Percentiles rank a stretch among this genome's conserved stretches.
These are phyloP conservation scores for Aspergillus hortae DNA, from an alignment of 2,329 filamentous ascomycete genomes.

Conservation along the genomic window DNA sequence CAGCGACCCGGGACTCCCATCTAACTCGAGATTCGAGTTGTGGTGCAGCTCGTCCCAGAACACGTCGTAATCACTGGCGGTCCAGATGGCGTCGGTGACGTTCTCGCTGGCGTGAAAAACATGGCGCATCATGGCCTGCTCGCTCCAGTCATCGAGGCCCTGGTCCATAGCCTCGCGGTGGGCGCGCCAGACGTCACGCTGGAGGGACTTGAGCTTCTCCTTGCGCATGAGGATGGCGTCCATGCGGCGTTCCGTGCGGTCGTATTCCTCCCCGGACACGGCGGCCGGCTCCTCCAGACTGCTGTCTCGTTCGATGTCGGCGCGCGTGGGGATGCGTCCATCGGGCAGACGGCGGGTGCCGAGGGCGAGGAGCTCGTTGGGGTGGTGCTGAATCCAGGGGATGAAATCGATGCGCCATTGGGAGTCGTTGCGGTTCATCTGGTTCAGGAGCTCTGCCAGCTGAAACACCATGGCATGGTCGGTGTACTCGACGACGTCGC, in stretches of 20 bases:
- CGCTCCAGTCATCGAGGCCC: slow-evolving; percentile 24
- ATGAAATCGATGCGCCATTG: slow-evolving; percentile 25
- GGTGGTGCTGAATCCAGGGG: slow-evolving; percentile 22
- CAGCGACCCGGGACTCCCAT: slow-evolving; percentile 21
- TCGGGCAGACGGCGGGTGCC: slow-evolving; percentile 18
- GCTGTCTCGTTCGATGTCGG: slow-evolving; percentile 17
- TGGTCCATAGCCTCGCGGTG: slow-evolving; percentile 21
- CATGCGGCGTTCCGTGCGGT: slow-evolving; percentile 12
- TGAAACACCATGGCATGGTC: slow-evolving; percentile 24
- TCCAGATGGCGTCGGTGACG: slow-evolving; percentile 35
- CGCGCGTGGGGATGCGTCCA: slow-evolving; percentile 22
- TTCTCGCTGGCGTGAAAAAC: slow-evolving; percentile 35
- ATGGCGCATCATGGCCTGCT: slow-evolving; percentile 27
- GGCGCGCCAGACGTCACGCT: slow-evolving; percentile 19
- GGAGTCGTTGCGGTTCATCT: slow-evolving; percentile 19
- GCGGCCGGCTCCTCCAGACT: slow-evolving; percentile 14
- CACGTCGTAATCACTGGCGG: slow-evolving; percentile 28
- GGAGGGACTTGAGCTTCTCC: slow-evolving; percentile 17
- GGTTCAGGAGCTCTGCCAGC: slow-evolving; percentile 20
- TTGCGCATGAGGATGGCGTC: slow-evolving; percentile 15
- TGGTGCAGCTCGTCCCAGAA: slow-evolving; percentile 34
- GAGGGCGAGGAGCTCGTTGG: slow-evolving; percentile 27
- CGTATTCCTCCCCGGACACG: slow-evolving; percentile 12
- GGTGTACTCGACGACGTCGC: slow-evolving; percentile 18
- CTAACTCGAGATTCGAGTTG: slow-evolving; percentile 31